Percentiles rank a stretch among this genome's conserved stretches.
phyloP scores from a whole-genome alignment of 139 green algal genomes.

The Limnomonas spitsbergensis region DNA sequence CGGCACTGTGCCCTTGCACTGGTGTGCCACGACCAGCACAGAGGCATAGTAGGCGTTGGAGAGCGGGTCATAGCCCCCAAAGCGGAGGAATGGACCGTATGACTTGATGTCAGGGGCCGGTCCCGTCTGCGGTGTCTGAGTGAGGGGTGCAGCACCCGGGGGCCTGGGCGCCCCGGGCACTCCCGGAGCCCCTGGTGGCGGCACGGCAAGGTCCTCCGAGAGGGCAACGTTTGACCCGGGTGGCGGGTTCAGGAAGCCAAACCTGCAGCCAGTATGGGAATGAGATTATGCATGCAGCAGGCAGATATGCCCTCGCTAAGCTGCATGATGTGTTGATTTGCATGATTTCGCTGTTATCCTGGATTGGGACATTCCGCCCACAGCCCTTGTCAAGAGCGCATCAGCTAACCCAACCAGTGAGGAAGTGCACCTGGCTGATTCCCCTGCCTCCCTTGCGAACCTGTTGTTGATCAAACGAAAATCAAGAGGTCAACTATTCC shows the following conservation, averaged over 20 bases:
- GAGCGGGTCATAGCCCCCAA: conserved; percentile 36
- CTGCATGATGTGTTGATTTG: too few relatives aligned
- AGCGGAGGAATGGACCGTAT: conserved; percentile 38
- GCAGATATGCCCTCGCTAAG: neutral
- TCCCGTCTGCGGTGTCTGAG: neutral
- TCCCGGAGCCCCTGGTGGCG: neutral
- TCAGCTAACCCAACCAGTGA: too few relatives aligned
- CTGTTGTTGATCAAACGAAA: too few relatives aligned
- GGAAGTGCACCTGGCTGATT: too few relatives aligned
- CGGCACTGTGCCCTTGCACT: conserved; percentile 16
- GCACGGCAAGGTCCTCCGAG: neutral
- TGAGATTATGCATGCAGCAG: neutral
- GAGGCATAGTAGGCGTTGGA: conserved; percentile 22
- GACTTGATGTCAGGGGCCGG: neutral
- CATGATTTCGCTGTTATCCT: too few relatives aligned
- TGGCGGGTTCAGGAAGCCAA: conserved; percentile 4
- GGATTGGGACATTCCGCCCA: too few relatives aligned
- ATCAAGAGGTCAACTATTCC: too few relatives aligned
- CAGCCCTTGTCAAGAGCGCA: too few relatives aligned
- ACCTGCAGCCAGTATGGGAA: neutral
- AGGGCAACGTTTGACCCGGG: neutral
- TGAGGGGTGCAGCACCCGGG: neutral
- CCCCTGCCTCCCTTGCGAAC: too few relatives aligned
- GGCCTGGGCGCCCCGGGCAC: neutral
- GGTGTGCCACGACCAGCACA: conserved; percentile 36